Percentiles rank a stretch among this genome's conserved stretches.
Evolutionary conservation across 805 yeast genomes (phyloP).

Genomic region (Saturnispora diversa): DNA sequence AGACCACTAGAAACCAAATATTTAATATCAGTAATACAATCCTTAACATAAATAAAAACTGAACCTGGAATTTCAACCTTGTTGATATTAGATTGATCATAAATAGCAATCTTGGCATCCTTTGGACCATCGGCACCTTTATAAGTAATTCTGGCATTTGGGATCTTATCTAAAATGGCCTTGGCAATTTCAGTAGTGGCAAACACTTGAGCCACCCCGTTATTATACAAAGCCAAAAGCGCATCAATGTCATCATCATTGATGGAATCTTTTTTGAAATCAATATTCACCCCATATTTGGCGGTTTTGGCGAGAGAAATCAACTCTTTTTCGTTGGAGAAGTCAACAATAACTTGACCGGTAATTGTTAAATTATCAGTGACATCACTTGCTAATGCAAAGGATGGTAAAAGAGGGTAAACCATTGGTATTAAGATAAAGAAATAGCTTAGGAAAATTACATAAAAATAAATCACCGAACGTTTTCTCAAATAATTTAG

Average conservation of each 20-base stretch:
- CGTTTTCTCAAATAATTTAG: background rate
- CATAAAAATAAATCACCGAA: too few relatives aligned
- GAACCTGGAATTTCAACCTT: slow-evolving; percentile 5
- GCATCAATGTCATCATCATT: slow-evolving; percentile 19
- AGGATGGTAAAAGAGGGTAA: slow-evolving; percentile 29
- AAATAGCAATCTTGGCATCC: slow-evolving; percentile 18
- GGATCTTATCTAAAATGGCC: slow-evolving; percentile 23
- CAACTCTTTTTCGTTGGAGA: slow-evolving; percentile 17
- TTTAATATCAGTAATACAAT: slow-evolving; percentile 16
- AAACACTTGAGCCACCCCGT: slow-evolving; percentile 26
- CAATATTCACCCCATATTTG: slow-evolving; percentile 18
- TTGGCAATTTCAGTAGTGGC: slow-evolving; percentile 17
- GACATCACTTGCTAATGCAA: slow-evolving; percentile 13
- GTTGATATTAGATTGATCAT: background rate
- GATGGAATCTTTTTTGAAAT: slow-evolving; percentile 15
- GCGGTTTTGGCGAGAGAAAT: slow-evolving; percentile 13
- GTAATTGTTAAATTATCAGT: slow-evolving; percentile 19
- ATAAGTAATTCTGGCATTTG: slow-evolving; percentile 29
- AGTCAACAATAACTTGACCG: slow-evolving; percentile 25
- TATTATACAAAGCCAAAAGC: slow-evolving; percentile 24
- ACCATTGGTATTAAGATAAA: slow-evolving; percentile 20
- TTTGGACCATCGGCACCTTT: slow-evolving; percentile 13
- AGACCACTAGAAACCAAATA: slow-evolving; percentile 29
- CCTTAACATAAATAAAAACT: slow-evolving; percentile 4
- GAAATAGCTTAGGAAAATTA: background rate